Conservation (phyloP, 2,329 filamentous ascomycete genomes). For the Pseudocercospora pini-densiflorae region DNA sequence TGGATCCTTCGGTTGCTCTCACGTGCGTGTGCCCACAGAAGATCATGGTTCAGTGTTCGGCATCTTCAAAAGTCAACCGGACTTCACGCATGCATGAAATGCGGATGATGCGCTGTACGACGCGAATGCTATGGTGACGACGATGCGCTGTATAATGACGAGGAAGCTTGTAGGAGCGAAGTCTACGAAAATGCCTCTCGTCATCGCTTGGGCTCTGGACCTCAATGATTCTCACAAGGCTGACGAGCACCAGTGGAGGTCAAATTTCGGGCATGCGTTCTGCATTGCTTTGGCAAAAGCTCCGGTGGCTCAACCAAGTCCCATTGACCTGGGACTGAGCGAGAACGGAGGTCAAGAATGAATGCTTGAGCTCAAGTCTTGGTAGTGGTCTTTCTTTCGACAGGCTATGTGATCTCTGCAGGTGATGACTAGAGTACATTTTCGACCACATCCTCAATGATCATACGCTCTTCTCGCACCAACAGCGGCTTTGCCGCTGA, state of each 20-base stretch:
- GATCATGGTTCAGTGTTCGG: neutral
- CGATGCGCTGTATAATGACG: neutral
- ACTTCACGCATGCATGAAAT: neutral
- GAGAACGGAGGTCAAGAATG: neutral
- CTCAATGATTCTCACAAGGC: neutral
- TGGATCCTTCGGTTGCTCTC: neutral
- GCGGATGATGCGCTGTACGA: neutral
- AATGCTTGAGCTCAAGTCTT: neutral
- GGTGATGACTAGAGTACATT: neutral
- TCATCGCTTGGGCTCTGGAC: neutral
- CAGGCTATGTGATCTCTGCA: neutral
- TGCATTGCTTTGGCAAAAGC: conserved; percentile 4
- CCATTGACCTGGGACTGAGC: neutral
- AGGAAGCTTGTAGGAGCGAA: neutral
- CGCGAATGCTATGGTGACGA: neutral
- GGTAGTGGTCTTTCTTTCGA: neutral
- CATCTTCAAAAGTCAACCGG: conserved; percentile 1
- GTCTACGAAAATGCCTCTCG: too few species aligned
- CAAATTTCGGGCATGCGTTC: conserved; percentile 13
- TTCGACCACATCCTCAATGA: neutral
- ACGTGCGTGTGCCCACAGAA: conserved; percentile 2
- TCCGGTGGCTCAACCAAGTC: neutral
- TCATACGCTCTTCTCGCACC: neutral
- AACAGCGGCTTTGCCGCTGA: neutral
- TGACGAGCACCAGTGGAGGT: conserved; percentile 1